These are phyloP conservation scores for Williopsis jadinii DNA, from an alignment of 1,139 yeast species.

Conservation along the genomic window DNA sequence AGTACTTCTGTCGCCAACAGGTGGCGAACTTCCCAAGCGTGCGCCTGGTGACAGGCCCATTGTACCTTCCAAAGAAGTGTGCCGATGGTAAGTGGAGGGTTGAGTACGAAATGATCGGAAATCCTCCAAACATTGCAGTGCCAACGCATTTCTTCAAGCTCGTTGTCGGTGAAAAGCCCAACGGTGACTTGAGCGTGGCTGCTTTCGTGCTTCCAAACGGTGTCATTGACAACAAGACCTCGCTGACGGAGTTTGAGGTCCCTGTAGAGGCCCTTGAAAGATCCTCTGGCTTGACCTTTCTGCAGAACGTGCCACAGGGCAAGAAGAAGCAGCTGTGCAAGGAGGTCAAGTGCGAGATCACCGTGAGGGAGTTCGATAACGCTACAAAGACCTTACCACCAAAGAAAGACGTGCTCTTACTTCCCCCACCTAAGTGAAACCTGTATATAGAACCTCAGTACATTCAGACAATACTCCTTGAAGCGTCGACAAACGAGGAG, in stretches of 20 bases:
- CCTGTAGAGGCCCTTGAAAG: constrained; percentile 88
- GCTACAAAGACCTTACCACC: constrained; percentile 30
- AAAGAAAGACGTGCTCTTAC: constrained; percentile 22
- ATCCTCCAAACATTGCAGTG: constrained; percentile 94
- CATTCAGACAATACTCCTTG: too few relatives aligned
- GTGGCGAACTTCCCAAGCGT: constrained; percentile 65
- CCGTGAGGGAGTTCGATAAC: constrained; percentile 74
- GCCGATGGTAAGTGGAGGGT: constrained; percentile 80
- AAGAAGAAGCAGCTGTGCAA: constrained; percentile 66
- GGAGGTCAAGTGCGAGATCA: constrained; percentile 72
- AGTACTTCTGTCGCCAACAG: constrained; percentile 76
- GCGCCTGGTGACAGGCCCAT: constrained; percentile 88
- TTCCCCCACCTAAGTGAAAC: constrained; percentile 31
- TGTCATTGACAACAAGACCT: constrained; percentile 59
- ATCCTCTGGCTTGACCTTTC: constrained; percentile 75
- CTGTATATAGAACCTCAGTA: background rate
- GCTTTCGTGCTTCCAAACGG: constrained; percentile 93
- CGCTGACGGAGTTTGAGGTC: constrained; percentile 71
- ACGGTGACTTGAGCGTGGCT: constrained; percentile 61
- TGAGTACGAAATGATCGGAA: constrained; percentile 87
- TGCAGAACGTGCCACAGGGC: constrained; percentile 57
- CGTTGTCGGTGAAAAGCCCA: constrained; percentile 69
- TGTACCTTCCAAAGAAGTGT: constrained; percentile 73
- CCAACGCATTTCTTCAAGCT: constrained; percentile 96
- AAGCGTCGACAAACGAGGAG: constrained; percentile 20